phyloP scores from a whole-genome alignment of 495 filamentous ascomycete species.

The Viridothelium virens region DNA sequence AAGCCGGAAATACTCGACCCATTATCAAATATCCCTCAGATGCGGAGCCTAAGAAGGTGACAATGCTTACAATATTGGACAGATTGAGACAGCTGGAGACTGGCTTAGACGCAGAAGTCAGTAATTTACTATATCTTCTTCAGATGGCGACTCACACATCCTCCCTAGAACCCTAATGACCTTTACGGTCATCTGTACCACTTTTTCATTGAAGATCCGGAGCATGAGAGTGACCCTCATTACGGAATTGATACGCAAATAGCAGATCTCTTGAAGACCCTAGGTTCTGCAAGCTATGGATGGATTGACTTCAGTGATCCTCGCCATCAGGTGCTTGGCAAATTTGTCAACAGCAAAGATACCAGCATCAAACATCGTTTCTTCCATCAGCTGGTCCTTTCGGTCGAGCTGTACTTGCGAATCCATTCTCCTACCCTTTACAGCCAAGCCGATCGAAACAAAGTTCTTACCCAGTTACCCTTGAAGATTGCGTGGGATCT shows the following conservation, averaged over 20 bases:
- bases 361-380: constrained; percentile 47
- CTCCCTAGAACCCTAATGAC: constrained; percentile 30
- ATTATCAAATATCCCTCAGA: constrained; percentile 46
- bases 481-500: constrained; percentile 62
- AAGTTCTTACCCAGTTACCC: constrained; percentile 51
- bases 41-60: constrained; percentile 46
- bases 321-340: constrained; percentile 57
- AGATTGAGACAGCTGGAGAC: constrained; percentile 48
- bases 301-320: constrained; percentile 63
- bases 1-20: constrained; percentile 41
- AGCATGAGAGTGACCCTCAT: constrained; percentile 34
- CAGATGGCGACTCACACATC: constrained; percentile 7
- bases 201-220: constrained; percentile 40
- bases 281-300: constrained; percentile 43
- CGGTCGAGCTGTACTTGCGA: constrained; percentile 58
- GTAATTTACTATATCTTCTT: constrained; percentile 25
- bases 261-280: constrained; percentile 54
- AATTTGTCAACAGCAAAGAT: constrained; percentile 50
- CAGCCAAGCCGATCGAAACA: constrained; percentile 44
- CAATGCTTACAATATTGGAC: constrained; percentile 45
- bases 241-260: constrained; percentile 60
- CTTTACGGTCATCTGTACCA: constrained; percentile 35
- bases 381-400: constrained; percentile 65
- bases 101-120: constrained; percentile 51
- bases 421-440: constrained; percentile 43